phyloP scores from a whole-genome alignment of 768 basidiomycete species.

The Tricholomella constricta region DNA sequence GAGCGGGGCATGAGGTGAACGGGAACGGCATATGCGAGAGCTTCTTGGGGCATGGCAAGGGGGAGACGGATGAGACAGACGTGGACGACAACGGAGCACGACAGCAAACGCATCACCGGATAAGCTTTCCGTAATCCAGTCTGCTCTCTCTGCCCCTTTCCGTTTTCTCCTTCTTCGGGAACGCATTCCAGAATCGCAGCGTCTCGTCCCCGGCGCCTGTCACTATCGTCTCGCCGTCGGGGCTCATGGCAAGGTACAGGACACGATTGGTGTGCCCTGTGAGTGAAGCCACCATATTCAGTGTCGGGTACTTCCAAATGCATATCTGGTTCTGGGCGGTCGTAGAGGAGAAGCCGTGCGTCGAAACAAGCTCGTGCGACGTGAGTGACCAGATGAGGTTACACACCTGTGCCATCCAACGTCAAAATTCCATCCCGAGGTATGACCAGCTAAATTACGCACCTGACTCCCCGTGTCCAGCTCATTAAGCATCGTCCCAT shows the following conservation, averaged over 20 bases:
- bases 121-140: constrained; percentile 54
- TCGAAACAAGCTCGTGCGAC: constrained; percentile 96
- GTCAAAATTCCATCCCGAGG: constrained; percentile 16
- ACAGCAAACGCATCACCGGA: constrained; percentile 22
- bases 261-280: constrained; percentile 96
- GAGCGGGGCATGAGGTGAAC: neutral
- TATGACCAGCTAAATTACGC: constrained; percentile 23
- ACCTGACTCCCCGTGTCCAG: constrained; percentile 97
- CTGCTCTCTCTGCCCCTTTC: constrained; percentile 43
- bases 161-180: constrained; percentile 68
- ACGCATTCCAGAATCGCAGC: constrained; percentile 95
- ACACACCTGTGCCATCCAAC: constrained; percentile 65
- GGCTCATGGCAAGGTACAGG: constrained; percentile 95
- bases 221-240: constrained; percentile 96
- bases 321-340: constrained; percentile 96
- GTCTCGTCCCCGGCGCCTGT: constrained; percentile 99
- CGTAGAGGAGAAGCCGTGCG: constrained; percentile 94
- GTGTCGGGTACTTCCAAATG: constrained; percentile 91
- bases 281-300: constrained; percentile 93
- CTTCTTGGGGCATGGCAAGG: neutral
- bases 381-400: constrained; percentile 96
- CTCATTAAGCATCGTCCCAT: constrained; percentile 82
- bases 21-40: neutral
- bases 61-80: too few species aligned
- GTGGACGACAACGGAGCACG: neutral